Base-by-base conservation (phyloP, 2,329 filamentous ascomycete genomes). In the Corynespora cassiicola region DNA sequence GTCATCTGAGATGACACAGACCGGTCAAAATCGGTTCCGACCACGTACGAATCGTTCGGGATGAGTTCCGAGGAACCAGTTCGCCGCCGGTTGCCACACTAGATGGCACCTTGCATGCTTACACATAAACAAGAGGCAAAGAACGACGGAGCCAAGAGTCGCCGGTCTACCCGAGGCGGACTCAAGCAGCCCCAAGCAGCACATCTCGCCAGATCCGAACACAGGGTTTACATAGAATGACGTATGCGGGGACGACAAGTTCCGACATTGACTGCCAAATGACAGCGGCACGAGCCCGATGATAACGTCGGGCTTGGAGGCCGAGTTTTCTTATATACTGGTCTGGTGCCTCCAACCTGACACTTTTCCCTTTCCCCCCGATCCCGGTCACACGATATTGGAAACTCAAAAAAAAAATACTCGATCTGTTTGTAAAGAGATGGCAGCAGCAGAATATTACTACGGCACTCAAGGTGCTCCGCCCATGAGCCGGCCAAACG, bases 391-490 rank as follows among this genome's bases (percentile, higher is more conserved):
- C 16, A 25, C 6, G 14, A 3, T n/a, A 11, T 34, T n/a, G 15
- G 14, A 23, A 4, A 33, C 7, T 26, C 4, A 1, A 25, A 22
- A n/a, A 31, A 38, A 30, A 39, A 10, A 17, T 29, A 39, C n/a
- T n/a, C n/a, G n/a, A n/a, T n/a, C n/a, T n/a, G n/a, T n/a, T n/a
- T n/a, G n/a, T 22, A 30, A 20, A 19, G n/a, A 31, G 17, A 68
- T 66, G 63, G 59, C 64, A 47, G 57, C 64, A 26, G 46, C 56
- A 33, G 64, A 66, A 39, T 66, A 68, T 47, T 68, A 60, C 39
- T 32, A 51, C 10, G 59, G 58, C 39, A 57, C 54, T 16, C 42
- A 46, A 21, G 52, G 35, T 26, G 50, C 52, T 7, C 50, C 59
- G 20, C 43, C 54, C 37, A 43, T 57, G 33, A 42, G 46, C 8